A percentile compares a stretch with the other conserved stretches of the same genome.
phyloP scores from a whole-genome alignment of 2,329 filamentous ascomycete species.

The Trichoderma gracile region DNA sequence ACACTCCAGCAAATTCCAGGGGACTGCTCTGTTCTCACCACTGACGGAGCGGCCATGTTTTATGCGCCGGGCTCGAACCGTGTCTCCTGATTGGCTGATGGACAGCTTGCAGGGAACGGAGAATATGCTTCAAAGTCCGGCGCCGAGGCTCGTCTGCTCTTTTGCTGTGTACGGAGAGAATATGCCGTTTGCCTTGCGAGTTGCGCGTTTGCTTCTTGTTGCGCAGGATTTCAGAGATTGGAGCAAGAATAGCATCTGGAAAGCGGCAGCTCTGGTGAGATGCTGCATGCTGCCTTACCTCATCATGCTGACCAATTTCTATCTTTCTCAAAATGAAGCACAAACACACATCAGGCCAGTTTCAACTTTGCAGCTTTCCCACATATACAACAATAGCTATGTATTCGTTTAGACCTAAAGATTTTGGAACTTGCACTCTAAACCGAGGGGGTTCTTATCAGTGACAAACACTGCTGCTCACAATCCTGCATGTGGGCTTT shows the following conservation, averaged over 20 bases:
- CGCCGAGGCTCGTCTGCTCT: neutral
- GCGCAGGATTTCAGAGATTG: neutral
- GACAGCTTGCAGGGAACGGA: neutral
- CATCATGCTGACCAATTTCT: neutral
- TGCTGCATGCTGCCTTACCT: neutral
- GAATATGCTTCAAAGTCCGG: slow-evolving; percentile 17
- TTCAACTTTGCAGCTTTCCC: too few relatives aligned
- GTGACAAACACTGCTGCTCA: too few relatives aligned
- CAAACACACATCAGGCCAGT: too few relatives aligned
- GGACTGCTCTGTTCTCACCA: neutral
- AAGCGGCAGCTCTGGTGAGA: neutral
- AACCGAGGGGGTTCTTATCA: too few relatives aligned
- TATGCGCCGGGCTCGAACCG: slow-evolving; percentile 8
- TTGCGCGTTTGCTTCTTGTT: too few relatives aligned
- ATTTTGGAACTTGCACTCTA: too few relatives aligned
- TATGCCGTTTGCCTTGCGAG: neutral
- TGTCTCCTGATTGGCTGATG: neutral
- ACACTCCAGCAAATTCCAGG: slow-evolving; percentile 10
- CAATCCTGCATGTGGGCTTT: too few relatives aligned
- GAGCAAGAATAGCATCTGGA: neutral
- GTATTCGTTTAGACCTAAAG: too few relatives aligned
- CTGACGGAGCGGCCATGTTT: slow-evolving; percentile 18
- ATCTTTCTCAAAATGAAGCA: too few relatives aligned
- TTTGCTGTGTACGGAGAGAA: neutral
- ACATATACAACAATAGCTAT: too few relatives aligned